Percentiles rank a stretch among this genome's conserved stretches.
Evolutionary conservation across 495 filamentous ascomycete genomes (phyloP).

Genomic region (Talaromyces stipitatus): DNA sequence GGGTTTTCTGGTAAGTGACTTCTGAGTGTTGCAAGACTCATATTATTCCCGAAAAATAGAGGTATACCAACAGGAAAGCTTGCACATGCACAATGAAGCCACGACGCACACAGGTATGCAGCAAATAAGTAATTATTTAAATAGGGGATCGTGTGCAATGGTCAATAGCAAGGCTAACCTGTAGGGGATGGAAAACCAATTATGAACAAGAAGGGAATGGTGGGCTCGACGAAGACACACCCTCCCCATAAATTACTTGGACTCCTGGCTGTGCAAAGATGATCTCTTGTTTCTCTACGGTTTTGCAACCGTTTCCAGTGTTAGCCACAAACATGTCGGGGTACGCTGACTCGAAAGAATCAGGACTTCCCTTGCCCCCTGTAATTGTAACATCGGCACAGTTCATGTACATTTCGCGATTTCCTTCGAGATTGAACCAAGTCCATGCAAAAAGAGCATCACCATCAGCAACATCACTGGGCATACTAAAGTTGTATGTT

Average conservation of each 20-base stretch:
- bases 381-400: constrained; percentile 47
- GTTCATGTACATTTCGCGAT: constrained; percentile 57
- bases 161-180: neutral
- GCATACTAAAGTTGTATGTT: constrained; percentile 56
- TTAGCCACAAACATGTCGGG: constrained; percentile 57
- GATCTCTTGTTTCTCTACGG: constrained; percentile 20
- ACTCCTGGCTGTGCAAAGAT: constrained; percentile 12
- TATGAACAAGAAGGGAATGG: neutral
- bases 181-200: neutral
- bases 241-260: neutral
- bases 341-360: constrained; percentile 18
- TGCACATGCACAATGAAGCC: neutral
- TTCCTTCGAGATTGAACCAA: constrained; percentile 52
- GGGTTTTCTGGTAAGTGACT: too few relatives aligned
- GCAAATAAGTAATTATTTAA: neutral
- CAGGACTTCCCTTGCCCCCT: constrained; percentile 22
- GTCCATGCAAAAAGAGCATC: constrained; percentile 47
- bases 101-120: neutral
- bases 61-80: neutral
- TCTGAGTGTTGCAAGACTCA: too few relatives aligned
- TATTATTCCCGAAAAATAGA: neutral
- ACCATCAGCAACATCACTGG: constrained; percentile 49
- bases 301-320: constrained; percentile 29
- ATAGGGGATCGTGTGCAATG: too few relatives aligned
- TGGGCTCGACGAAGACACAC: neutral